A percentile compares a stretch with the other conserved stretches of the same genome.
Conservation (phyloP, 2,329 filamentous ascomycete genomes). For the Peltaster fructicola region DNA sequence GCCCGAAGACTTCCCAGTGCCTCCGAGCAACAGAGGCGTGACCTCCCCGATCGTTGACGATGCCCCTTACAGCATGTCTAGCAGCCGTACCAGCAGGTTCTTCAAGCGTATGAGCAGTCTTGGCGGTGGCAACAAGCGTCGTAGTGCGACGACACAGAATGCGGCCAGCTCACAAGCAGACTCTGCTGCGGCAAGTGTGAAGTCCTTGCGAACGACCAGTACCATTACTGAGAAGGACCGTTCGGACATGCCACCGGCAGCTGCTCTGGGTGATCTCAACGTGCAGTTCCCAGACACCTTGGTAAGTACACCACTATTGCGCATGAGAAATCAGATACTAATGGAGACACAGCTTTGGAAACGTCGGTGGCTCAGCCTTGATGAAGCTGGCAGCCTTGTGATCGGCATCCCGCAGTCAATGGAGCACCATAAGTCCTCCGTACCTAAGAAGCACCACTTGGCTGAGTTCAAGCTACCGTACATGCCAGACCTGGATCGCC, state of each 20-base stretch:
- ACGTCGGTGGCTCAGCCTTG: constrained; percentile 70
- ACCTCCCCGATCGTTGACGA: constrained; percentile 27
- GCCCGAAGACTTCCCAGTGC: constrained; percentile 11
- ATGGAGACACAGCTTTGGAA: constrained; percentile 79
- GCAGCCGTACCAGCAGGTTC: constrained; percentile 41
- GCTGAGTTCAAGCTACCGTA: constrained; percentile 66
- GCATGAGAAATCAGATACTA: no score
- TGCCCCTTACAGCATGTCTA: constrained; percentile 20
- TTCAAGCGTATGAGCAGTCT: constrained; percentile 41
- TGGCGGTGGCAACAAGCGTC: constrained; percentile 28
- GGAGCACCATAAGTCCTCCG: constrained; percentile 10
- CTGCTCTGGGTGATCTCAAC: constrained; percentile 77
- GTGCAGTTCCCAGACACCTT: constrained; percentile 94
- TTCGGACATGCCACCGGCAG: constrained; percentile 32
- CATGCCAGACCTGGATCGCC: constrained; percentile 73
- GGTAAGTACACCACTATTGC: constrained; percentile 20
- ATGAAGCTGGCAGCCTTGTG: constrained; percentile 67
- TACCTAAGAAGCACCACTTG: constrained; percentile 54
- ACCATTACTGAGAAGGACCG: constrained; percentile 6
- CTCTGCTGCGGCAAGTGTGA: neutral
- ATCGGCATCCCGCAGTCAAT: constrained; percentile 51
- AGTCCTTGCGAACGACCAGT: constrained; percentile 7
- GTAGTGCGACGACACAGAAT: constrained; percentile 8
- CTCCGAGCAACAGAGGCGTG: constrained; percentile 9
- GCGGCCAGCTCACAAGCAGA: constrained; percentile 5